Evolutionary conservation across 2,329 filamentous ascomycete species (phyloP).

Genomic region (Microdochium bolleyi): DNA sequence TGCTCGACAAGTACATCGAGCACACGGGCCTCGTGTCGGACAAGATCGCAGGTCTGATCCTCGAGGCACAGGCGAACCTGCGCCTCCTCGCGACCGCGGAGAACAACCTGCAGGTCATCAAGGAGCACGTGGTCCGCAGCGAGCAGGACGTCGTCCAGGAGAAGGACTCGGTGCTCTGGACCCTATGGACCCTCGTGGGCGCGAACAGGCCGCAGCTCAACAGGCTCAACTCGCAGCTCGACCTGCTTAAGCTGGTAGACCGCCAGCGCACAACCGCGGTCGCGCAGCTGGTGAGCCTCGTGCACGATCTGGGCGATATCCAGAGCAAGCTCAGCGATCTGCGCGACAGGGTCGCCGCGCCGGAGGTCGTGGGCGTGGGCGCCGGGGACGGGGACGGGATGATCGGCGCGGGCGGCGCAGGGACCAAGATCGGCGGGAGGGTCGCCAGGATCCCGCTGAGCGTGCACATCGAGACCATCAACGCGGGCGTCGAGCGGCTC

Average conservation of each 20-base stretch:
- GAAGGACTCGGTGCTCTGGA: slow-evolving; percentile 59
- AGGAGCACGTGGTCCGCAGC: slow-evolving; percentile 59
- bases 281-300: slow-evolving; percentile 58
- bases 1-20: slow-evolving; percentile 67
- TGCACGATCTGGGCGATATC: slow-evolving; percentile 69
- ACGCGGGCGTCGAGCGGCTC: slow-evolving; percentile 63
- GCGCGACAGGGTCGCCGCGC: slow-evolving; percentile 60
- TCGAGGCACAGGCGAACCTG: slow-evolving; percentile 62
- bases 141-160: slow-evolving; percentile 47
- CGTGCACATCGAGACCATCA: slow-evolving; percentile 70
- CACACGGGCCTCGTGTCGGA: slow-evolving; percentile 65
- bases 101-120: slow-evolving; percentile 60
- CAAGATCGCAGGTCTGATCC: slow-evolving; percentile 59
- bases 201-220: slow-evolving; percentile 54
- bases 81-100: slow-evolving; percentile 60
- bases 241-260: slow-evolving; percentile 57
- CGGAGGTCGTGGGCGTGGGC: slow-evolving; percentile 48
- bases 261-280: slow-evolving; percentile 58
- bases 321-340: slow-evolving; percentile 63
- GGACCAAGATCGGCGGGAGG: slow-evolving; percentile 14
- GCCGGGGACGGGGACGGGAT: slow-evolving; percentile 7
- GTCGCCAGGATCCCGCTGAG: slow-evolving; percentile 51
- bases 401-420: slow-evolving; percentile 30
- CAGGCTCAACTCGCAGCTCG: slow-evolving; percentile 55
- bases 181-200: slow-evolving; percentile 68